Percentiles rank a stretch among this genome's conserved stretches.
These are phyloP conservation scores for Sherardia arvensis DNA, from an alignment of 257 asterid species.

Conservation along the genomic window DNA sequence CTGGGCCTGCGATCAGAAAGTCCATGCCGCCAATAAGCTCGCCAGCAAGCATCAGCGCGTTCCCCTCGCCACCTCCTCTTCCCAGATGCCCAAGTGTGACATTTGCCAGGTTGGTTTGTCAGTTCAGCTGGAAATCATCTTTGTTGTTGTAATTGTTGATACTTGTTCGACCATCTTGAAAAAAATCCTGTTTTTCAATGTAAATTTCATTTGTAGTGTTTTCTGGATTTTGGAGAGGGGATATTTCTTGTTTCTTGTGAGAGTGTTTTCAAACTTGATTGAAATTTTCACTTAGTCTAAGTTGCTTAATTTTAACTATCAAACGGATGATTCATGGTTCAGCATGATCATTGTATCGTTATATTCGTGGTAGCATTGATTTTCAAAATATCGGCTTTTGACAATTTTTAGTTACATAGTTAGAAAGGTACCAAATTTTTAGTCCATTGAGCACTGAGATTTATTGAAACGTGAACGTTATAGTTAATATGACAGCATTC, in stretches of 20 bases:
- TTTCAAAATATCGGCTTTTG: neutral
- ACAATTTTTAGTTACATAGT: no score
- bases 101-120: slow-evolving; percentile 73
- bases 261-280: no score
- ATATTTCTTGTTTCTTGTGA: neutral
- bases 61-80: slow-evolving; percentile 41
- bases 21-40: slow-evolving; percentile 74
- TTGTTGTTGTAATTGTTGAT: neutral
- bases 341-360: neutral
- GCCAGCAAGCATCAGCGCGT: slow-evolving; percentile 76
- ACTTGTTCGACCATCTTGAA: neutral
- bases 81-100: slow-evolving; percentile 78
- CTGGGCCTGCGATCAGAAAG: slow-evolving; percentile 54
- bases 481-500: neutral
- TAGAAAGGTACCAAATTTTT: neutral
- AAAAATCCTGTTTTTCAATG: neutral
- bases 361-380: no score
- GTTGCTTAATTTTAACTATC: neutral
- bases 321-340: neutral
- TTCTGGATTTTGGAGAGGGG: neutral
- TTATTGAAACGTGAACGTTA: no score
- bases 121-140: neutral
- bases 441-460: neutral
- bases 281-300: neutral
- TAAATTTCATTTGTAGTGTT: neutral